Base-by-base conservation (phyloP, 2,329 filamentous ascomycete species). In the Penicillium sp. region DNA sequence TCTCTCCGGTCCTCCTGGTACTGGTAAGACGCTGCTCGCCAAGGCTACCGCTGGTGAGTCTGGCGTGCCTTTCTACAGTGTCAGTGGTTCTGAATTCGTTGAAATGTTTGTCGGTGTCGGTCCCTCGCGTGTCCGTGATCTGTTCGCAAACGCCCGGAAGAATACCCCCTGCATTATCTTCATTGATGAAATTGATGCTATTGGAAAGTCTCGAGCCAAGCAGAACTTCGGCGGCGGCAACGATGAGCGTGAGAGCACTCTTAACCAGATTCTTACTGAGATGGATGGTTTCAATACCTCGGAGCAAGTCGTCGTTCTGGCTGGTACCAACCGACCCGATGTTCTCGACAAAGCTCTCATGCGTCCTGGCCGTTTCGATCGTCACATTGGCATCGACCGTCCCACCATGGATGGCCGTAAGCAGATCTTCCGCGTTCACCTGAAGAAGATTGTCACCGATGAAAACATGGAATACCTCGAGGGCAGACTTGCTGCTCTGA, bases 81-180 rank as follows among this genome's bases (percentile, higher is more conserved):
- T 99, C 64, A 97, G 91, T 72, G 94, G 94, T 69, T 99, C 94
- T 42, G 94, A 99, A 72, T 99, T 99, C 69, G 93, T 99, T 26
- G 94, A 99, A 77, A 99, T 99, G 93, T 99, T 99, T 70, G 94
- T 99, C 45, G 94, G 94, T 84, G 94, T 99, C 54, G 94, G 94
- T 74, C 90, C 94, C 17, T 97, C 93, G 24, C 85, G 94, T 74
- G 94, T 99, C 44, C 86, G 94, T 64, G 94, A 99, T 73, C 78
- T 99, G 46, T 99, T 99, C 67, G 87, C 91, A 51, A 96, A 90
- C 63, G 94, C 94, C 15, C 86, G 94, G 52, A 97, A 97, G 80
- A 96, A 90, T 74, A 90, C 94, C 0, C 94, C 94, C 3, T 99
- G 94, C 76, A 99, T 99, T 74, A 95, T 99, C 74, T 99, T 99